Evolutionary conservation across 306 rosid species (phyloP).

Genomic region (Prunus salicina): DNA sequence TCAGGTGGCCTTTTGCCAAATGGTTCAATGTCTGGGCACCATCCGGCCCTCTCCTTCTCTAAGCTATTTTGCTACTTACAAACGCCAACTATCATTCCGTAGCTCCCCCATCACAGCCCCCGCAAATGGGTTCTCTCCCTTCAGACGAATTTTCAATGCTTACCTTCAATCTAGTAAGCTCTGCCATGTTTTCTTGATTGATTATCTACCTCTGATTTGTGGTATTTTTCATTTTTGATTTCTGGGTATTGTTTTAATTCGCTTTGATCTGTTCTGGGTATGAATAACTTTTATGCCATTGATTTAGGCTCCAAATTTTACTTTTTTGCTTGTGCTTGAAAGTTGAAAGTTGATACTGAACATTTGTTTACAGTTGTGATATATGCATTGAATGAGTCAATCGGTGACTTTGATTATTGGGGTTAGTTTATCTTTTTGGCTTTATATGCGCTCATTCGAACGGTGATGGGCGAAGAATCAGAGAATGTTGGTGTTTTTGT

Average conservation of each 20-base stretch:
- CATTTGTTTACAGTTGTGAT: neutral
- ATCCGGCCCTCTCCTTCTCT: constrained; percentile 58
- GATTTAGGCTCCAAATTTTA: neutral
- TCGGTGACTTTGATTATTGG: neutral
- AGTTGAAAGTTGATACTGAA: neutral
- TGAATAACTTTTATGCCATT: neutral
- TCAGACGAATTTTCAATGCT: constrained; percentile 34
- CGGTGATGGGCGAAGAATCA: neutral
- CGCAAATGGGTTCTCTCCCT: constrained; percentile 31
- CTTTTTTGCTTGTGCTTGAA: neutral
- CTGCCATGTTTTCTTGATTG: neutral
- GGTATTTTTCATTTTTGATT: neutral
- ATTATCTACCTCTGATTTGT: neutral
- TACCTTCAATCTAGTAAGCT: constrained; percentile 48
- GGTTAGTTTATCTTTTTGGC: neutral
- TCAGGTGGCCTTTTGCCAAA: constrained; percentile 9
- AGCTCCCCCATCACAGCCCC: constrained; percentile 35
- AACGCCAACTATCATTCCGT: constrained; percentile 34
- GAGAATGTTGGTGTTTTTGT: constrained; percentile 9
- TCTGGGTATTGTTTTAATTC: neutral
- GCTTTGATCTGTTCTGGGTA: neutral
- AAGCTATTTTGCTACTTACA: constrained; percentile 23
- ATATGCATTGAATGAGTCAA: neutral
- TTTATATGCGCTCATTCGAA: neutral
- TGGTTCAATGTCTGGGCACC: constrained; percentile 48